Evolutionary conservation across 768 basidiomycete species (phyloP).

Genomic region (Calocera viscosa): DNA sequence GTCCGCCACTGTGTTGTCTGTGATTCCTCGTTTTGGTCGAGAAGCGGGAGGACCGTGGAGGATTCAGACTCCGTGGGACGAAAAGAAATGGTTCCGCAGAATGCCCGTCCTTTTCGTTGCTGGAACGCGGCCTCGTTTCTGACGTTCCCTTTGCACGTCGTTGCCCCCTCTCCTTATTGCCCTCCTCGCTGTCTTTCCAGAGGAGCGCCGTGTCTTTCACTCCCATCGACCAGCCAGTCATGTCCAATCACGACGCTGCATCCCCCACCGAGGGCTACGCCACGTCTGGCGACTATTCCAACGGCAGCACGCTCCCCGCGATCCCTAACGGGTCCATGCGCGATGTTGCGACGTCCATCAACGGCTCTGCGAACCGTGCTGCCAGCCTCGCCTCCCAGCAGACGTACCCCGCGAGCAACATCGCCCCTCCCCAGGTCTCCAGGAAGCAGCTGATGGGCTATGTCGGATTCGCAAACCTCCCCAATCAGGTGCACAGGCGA

Average conservation of each 20-base stretch:
- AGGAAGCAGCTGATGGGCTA: constrained; percentile 37
- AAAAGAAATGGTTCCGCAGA: constrained; percentile 1
- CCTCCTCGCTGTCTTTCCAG: background rate
- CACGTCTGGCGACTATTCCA: constrained; percentile 1
- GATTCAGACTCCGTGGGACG: constrained; percentile 5
- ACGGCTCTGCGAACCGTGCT: constrained; percentile 3
- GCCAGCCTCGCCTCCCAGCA: background rate
- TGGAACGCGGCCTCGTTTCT: constrained; percentile 9
- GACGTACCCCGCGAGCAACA: constrained; percentile 9
- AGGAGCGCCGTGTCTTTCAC: background rate
- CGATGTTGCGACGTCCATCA: background rate
- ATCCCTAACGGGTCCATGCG: constrained; percentile 8
- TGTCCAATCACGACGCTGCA: background rate
- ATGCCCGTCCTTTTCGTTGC: constrained; percentile 9
- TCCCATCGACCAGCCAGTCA: background rate
- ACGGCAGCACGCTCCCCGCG: constrained; percentile 1
- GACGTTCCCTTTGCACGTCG: constrained; percentile 5
- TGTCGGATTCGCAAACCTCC: constrained; percentile 93
- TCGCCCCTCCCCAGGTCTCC: background rate
- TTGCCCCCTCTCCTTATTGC: background rate
- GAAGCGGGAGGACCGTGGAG: background rate
- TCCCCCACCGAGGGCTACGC: background rate
- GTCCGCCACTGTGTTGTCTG: background rate
- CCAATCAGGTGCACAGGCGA: constrained; percentile 98
- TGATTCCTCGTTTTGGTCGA: background rate